Evolutionary conservation across 306 rosid genomes (phyloP).

Genomic region (Cucumis cinereus): DNA sequence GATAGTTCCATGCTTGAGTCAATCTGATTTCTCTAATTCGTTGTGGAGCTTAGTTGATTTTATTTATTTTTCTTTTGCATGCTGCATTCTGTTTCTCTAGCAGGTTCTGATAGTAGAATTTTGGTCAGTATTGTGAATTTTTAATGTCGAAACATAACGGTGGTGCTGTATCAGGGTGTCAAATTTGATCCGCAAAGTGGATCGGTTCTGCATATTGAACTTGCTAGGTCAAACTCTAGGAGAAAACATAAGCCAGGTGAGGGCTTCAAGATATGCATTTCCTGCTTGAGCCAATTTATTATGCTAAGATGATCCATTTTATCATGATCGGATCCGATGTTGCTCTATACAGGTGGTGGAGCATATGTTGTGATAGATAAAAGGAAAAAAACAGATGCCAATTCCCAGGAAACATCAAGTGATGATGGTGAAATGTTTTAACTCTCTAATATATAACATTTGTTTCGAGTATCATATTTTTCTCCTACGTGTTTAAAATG

Average conservation of each 20-base stretch:
- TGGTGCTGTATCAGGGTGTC: constrained; percentile 47
- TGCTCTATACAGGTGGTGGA: constrained; percentile 55
- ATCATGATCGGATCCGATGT: constrained; percentile 5
- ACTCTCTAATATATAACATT: neutral
- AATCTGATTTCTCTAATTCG: neutral
- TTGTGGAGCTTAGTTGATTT: neutral
- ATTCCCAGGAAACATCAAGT: constrained; percentile 58
- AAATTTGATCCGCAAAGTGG: constrained; percentile 96
- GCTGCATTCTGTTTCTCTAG: neutral
- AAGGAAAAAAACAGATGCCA: constrained; percentile 45
- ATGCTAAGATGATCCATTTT: constrained; percentile 1
- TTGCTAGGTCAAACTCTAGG: constrained; percentile 90
- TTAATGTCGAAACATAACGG: neutral
- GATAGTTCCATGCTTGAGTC: neutral
- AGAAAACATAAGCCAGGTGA: constrained; percentile 87
- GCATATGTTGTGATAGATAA: constrained; percentile 85
- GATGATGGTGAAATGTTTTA: constrained; percentile 53
- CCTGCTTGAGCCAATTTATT: neutral
- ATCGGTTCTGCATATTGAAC: constrained; percentile 67
- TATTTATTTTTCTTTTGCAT: neutral
- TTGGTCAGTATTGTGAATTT: neutral
- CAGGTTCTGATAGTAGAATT: neutral
- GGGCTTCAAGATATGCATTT: neutral
- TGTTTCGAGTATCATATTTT: neutral
- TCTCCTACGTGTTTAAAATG: neutral